phyloP scores from a whole-genome alignment of 2,329 filamentous ascomycete species.

The Microdochium bolleyi region DNA sequence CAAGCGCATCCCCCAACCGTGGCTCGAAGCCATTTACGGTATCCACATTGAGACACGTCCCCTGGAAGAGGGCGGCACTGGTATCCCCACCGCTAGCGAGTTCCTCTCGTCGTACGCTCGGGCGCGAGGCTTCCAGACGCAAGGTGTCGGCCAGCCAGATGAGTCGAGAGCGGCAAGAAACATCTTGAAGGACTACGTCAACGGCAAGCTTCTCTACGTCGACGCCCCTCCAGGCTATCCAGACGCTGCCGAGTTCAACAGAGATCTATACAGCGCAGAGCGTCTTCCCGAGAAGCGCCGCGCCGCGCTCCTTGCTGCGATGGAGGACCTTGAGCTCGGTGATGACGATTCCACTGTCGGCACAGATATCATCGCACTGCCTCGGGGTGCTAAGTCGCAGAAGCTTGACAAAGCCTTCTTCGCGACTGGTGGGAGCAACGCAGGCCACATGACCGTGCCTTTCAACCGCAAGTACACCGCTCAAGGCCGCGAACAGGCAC shows the following conservation, averaged over 20 bases:
- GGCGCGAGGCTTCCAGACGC: slow-evolving; percentile 84
- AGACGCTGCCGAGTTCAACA: slow-evolving; percentile 74
- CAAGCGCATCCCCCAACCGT: slow-evolving; percentile 75
- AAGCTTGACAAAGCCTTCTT: slow-evolving; percentile 89
- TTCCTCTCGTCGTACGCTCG: slow-evolving; percentile 78
- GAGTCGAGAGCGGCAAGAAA: slow-evolving; percentile 85
- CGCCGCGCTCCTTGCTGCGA: slow-evolving; percentile 47
- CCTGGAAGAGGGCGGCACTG: slow-evolving; percentile 86
- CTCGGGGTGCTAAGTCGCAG: slow-evolving; percentile 64
- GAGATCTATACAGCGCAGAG: slow-evolving; percentile 74
- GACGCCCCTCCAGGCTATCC: slow-evolving; percentile 73
- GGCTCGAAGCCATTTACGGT: slow-evolving; percentile 89
- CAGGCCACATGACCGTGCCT: slow-evolving; percentile 65
- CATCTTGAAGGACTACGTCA: slow-evolving; percentile 95
- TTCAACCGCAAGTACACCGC: slow-evolving; percentile 88
- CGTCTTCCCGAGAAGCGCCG: slow-evolving; percentile 80
- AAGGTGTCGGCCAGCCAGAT: slow-evolving; percentile 84
- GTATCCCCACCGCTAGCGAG: slow-evolving; percentile 76
- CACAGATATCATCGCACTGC: slow-evolving; percentile 41
- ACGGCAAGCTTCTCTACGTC: slow-evolving; percentile 87
- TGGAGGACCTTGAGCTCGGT: slow-evolving; percentile 36
- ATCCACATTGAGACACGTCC: slow-evolving; percentile 79
- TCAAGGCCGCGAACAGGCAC: slow-evolving; percentile 50
- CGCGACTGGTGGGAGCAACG: slow-evolving; percentile 34
- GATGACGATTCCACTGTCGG: slow-evolving; percentile 25